A percentile compares a stretch with the other conserved stretches of the same genome.
phyloP scores from a whole-genome alignment of 208 protist species.

The Phytomonas francai region DNA sequence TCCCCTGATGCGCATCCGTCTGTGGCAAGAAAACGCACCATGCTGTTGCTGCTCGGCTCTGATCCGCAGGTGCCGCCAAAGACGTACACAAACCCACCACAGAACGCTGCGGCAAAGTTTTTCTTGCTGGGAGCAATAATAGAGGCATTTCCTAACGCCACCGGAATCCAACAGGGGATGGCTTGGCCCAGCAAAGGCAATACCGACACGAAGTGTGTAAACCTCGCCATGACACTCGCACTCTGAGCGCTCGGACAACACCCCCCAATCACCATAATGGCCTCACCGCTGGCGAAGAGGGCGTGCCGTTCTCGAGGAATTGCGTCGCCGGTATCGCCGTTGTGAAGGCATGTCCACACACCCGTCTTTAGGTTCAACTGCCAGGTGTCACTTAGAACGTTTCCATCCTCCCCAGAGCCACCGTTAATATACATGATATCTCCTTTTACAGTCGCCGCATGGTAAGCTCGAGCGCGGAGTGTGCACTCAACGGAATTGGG shows the following conservation, averaged over 20 bases:
- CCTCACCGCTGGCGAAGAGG: constrained; percentile 61
- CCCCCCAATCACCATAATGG: constrained; percentile 62
- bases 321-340: constrained; percentile 46
- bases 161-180: constrained; percentile 63
- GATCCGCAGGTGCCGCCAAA: constrained; percentile 65
- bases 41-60: constrained; percentile 61
- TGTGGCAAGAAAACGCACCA: constrained; percentile 72
- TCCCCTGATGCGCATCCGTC: constrained; percentile 60
- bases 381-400: constrained; percentile 66
- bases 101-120: constrained; percentile 64
- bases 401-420: constrained; percentile 23
- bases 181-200: constrained; percentile 29
- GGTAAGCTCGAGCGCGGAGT: constrained; percentile 27
- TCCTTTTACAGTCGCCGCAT: constrained; percentile 52
- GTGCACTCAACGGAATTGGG: constrained; percentile 4
- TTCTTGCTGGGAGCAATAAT: constrained; percentile 54
- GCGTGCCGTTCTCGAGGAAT: constrained; percentile 59
- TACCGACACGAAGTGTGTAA: constrained; percentile 66
- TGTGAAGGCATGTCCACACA: constrained; percentile 52
- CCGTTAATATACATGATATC: constrained; percentile 67
- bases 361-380: constrained; percentile 37
- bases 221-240: constrained; percentile 38
- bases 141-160: constrained; percentile 70
- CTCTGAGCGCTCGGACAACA: constrained; percentile 34
- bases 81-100: constrained; percentile 75